Conservation (phyloP, 352 stramenopile species). For the Pythium scleroteichum region DNA sequence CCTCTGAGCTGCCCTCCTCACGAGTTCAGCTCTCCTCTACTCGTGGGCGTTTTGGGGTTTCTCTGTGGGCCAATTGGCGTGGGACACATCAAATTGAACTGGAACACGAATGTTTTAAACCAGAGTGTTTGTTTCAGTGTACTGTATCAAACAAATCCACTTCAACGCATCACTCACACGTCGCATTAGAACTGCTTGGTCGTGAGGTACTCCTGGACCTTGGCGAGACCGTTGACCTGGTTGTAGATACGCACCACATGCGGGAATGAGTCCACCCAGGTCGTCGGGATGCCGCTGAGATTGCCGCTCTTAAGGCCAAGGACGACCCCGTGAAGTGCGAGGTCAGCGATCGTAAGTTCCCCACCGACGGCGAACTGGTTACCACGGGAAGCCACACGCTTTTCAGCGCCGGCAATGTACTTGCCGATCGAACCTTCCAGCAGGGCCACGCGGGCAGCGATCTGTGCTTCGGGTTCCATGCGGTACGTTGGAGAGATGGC, state of each 20-base stretch:
- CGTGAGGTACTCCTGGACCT: slow-evolving; percentile 37
- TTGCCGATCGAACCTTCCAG: slow-evolving; percentile 15
- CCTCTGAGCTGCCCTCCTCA: slow-evolving; percentile 3
- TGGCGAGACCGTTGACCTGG: slow-evolving; percentile 32
- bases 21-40: slow-evolving; percentile 3
- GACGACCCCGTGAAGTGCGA: slow-evolving; percentile 32
- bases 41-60: slow-evolving; percentile 1
- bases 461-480: slow-evolving; percentile 15
- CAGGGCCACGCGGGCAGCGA: slow-evolving; percentile 17
- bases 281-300: slow-evolving; percentile 31
- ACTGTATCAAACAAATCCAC: neutral
- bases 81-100: slow-evolving; percentile 3
- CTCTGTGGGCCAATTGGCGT: neutral
- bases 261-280: slow-evolving; percentile 26
- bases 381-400: slow-evolving; percentile 17
- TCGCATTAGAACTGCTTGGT: slow-evolving; percentile 26
- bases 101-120: neutral
- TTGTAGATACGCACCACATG: slow-evolving; percentile 32
- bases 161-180: neutral
- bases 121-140: neutral
- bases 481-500: slow-evolving; percentile 22
- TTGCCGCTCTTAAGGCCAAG: slow-evolving; percentile 27
- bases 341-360: slow-evolving; percentile 33
- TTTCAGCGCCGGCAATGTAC: slow-evolving; percentile 8
- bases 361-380: slow-evolving; percentile 22